Conservation (phyloP, 306 rosid genomes). For the Acacia acuminata region DNA sequence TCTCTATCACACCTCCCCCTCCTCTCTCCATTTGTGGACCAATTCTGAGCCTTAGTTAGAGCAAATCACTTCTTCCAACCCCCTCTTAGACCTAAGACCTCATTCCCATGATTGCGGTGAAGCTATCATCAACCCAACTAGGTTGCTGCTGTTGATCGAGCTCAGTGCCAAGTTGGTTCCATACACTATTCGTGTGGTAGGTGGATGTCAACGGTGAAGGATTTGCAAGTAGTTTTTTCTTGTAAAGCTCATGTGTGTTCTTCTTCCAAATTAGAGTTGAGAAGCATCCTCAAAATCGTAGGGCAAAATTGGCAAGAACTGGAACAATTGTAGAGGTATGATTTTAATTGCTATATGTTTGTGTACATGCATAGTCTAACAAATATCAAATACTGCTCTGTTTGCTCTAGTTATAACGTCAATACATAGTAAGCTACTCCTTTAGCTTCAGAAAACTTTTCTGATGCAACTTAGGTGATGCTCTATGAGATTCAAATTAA, state of each 20-base stretch:
- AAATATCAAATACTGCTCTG: conserved; percentile 2
- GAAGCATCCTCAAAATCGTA: conserved; percentile 41
- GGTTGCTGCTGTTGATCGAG: conserved; percentile 70
- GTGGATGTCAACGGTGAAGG: conserved; percentile 40
- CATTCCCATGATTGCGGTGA: no score
- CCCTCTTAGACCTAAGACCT: no score
- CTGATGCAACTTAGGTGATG: conserved; percentile 17
- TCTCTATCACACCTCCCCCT: no score
- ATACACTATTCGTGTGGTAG: conserved; percentile 82
- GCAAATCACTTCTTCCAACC: no score
- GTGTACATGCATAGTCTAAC: not conserved
- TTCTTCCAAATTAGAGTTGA: conserved; percentile 59
- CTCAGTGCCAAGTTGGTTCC: conserved; percentile 66
- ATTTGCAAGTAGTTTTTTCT: conserved; percentile 26
- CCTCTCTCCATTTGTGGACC: no score
- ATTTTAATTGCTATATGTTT: conserved; percentile 13
- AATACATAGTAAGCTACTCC: conserved; percentile 10
- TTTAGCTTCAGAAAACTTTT: conserved; percentile 19
- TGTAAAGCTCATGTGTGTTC: not conserved
- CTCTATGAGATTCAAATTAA: conserved; percentile 5
- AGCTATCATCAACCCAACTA: conserved; percentile 54
- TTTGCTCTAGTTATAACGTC: conserved; percentile 1
- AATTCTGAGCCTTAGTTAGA: no score
- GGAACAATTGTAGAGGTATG: conserved; percentile 94
- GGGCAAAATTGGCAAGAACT: conserved; percentile 53